phyloP scores from a whole-genome alignment of 1,139 yeast species.

The Taphrina populina region DNA sequence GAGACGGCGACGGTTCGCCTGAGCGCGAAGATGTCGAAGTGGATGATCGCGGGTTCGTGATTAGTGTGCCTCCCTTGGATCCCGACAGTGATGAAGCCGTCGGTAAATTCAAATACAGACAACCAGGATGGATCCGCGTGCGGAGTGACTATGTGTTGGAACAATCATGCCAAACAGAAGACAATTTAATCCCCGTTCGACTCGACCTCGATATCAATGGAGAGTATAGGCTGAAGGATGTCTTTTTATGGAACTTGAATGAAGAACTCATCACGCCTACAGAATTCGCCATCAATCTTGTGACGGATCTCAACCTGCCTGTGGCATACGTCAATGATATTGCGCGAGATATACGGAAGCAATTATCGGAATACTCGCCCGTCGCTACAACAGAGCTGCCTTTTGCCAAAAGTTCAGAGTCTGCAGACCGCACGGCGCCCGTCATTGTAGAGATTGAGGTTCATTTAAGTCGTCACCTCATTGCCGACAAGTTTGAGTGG shows the following conservation, averaged over 20 bases:
- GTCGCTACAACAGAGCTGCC: conserved; percentile 65
- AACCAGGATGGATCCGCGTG: conserved; percentile 31
- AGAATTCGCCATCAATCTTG: conserved; percentile 73
- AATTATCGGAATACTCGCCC: conserved; percentile 71
- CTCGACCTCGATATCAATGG: conserved; percentile 62
- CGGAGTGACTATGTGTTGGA: conserved; percentile 25
- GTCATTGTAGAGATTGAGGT: conserved; percentile 72
- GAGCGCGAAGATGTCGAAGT: conserved; percentile 25
- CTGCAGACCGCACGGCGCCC: conserved; percentile 63
- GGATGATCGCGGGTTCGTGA: conserved; percentile 32
- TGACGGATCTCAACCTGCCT: conserved; percentile 81
- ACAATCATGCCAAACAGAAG: conserved; percentile 37
- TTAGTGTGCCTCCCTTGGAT: conserved; percentile 20
- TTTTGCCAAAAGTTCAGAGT: conserved; percentile 42
- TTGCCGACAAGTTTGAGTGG: conserved; percentile 96
- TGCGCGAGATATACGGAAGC: conserved; percentile 69
- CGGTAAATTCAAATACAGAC: conserved; percentile 14
- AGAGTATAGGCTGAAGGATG: conserved; percentile 61
- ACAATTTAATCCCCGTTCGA: conserved; percentile 71
- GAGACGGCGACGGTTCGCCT: conserved; percentile 7
- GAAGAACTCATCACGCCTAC: conserved; percentile 72
- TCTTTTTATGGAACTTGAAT: conserved; percentile 84
- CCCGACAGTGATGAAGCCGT: conserved; percentile 24
- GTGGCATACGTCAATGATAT: conserved; percentile 60
- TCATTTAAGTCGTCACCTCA: conserved; percentile 75